Conservation (phyloP, 2,329 filamentous ascomycete genomes). For the Exophiala aquamarina region DNA sequence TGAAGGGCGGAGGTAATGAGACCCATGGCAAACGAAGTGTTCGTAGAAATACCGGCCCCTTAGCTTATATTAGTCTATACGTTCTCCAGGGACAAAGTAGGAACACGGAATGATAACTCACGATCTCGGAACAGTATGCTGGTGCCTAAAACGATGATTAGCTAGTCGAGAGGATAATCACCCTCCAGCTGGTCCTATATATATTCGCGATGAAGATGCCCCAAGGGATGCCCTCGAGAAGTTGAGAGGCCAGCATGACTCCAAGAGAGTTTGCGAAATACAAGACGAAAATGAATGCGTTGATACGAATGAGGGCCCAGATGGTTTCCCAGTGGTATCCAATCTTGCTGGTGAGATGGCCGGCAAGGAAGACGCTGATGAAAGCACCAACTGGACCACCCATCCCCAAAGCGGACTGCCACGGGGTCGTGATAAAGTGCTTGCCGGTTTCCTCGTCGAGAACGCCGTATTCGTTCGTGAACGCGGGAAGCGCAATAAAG, state of each 20-base stretch:
- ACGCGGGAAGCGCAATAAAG: constrained; percentile 55
- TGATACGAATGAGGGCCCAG: constrained; percentile 55
- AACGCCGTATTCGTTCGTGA: constrained; percentile 51
- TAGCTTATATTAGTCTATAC: constrained; percentile 33
- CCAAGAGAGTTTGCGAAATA: constrained; percentile 47
- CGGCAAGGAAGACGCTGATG: constrained; percentile 59
- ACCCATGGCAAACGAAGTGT: constrained; percentile 61
- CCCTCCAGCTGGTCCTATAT: too few species aligned
- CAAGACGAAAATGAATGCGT: constrained; percentile 60
- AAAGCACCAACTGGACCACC: constrained; percentile 59
- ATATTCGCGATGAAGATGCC: constrained; percentile 67
- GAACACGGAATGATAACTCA: constrained; percentile 58
- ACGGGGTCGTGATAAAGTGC: constrained; percentile 50
- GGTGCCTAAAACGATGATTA: too few species aligned
- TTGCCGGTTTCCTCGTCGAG: constrained; percentile 25
- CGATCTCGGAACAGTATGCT: constrained; percentile 63
- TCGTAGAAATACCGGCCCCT: constrained; percentile 60
- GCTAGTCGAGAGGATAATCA: too few species aligned
- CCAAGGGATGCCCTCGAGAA: constrained; percentile 64
- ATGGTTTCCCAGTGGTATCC: constrained; percentile 64
- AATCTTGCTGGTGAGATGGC: constrained; percentile 61
- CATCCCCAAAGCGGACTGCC: constrained; percentile 60
- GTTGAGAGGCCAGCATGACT: constrained; percentile 54
- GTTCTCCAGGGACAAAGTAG: constrained; percentile 15
- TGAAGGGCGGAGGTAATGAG: constrained; percentile 66